phyloP scores from a whole-genome alignment of 75 land plant genomes.

The Picea glauca region DNA sequence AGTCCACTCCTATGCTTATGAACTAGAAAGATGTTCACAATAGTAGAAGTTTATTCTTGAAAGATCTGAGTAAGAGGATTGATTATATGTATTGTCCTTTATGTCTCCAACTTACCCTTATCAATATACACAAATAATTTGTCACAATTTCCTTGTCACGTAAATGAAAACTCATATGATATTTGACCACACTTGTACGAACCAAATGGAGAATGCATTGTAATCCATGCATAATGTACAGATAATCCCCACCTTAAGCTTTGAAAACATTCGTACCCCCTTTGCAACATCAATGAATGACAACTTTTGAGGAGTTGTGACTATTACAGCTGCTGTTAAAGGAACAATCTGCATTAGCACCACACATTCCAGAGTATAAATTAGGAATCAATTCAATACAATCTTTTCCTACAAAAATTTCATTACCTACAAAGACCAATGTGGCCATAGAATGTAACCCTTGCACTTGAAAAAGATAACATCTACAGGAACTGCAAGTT shows the following conservation, averaged over 20 bases:
- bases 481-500: background rate
- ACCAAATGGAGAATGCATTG: background rate
- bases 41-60: background rate
- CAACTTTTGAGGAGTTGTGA: slow-evolving; percentile 98
- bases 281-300: slow-evolving; percentile 98
- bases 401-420: background rate
- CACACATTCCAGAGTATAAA: background rate
- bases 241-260: slow-evolving; percentile 64
- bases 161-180: background rate
- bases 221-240: background rate
- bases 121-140: background rate
- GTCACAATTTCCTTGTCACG: background rate
- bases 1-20: background rate
- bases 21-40: slow-evolving; percentile 1
- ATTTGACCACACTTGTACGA: background rate
- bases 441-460: background rate
- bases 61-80: background rate
- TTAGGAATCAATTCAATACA: background rate
- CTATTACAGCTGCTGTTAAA: slow-evolving; percentile 97
- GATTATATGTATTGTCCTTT: background rate
- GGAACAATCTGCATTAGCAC: slow-evolving; percentile 72
- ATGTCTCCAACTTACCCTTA: background rate
- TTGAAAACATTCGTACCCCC: slow-evolving; percentile 99
- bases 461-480: too few species aligned
- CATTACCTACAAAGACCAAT: background rate